Percentiles rank a stretch among this genome's conserved stretches.
Conservation (phyloP, 805 yeast species). For the Zygosaccharomyces kombuchaensis region DNA sequence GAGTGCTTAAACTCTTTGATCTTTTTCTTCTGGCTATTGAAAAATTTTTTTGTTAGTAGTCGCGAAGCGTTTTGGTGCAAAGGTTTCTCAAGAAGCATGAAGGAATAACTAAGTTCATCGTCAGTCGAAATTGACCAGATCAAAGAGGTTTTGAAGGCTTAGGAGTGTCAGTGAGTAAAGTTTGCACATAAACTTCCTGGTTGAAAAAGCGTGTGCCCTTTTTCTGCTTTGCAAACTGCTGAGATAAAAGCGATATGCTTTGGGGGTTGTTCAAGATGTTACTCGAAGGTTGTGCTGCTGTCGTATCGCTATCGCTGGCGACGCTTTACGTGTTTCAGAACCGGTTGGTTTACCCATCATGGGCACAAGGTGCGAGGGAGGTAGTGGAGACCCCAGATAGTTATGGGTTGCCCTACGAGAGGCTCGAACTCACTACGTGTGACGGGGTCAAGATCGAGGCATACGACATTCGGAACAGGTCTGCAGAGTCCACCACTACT, state of each 20-base stretch:
- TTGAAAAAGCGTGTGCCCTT: not conserved
- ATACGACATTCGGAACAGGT: slow-evolving; percentile 39
- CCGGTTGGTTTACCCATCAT: slow-evolving; percentile 76
- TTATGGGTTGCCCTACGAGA: slow-evolving; percentile 63
- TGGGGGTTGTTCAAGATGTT: slow-evolving; percentile 35
- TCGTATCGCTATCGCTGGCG: slow-evolving; percentile 43
- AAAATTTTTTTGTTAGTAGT: slow-evolving; percentile 4
- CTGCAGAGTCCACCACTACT: slow-evolving; percentile 48
- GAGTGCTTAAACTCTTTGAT: slow-evolving; percentile 1
- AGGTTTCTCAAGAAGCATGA: slow-evolving; percentile 3
- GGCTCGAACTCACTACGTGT: slow-evolving; percentile 52
- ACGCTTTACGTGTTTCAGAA: slow-evolving; percentile 61
- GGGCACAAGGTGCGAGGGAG: slow-evolving; percentile 66
- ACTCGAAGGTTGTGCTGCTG: slow-evolving; percentile 40
- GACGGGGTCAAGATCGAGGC: slow-evolving; percentile 71
- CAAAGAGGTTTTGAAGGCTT: not conserved
- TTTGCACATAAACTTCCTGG: not conserved
- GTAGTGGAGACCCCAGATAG: slow-evolving; percentile 73
- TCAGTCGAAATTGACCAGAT: not conserved
- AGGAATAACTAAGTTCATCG: not conserved
- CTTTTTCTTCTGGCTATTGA: not conserved
- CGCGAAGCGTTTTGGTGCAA: slow-evolving; percentile 5
- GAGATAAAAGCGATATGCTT: slow-evolving; percentile 7
- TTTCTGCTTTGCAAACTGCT: not conserved
- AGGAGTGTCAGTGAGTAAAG: not conserved